phyloP scores from a whole-genome alignment of 305 asterid genomes.

The Fraxinus floribunda region DNA sequence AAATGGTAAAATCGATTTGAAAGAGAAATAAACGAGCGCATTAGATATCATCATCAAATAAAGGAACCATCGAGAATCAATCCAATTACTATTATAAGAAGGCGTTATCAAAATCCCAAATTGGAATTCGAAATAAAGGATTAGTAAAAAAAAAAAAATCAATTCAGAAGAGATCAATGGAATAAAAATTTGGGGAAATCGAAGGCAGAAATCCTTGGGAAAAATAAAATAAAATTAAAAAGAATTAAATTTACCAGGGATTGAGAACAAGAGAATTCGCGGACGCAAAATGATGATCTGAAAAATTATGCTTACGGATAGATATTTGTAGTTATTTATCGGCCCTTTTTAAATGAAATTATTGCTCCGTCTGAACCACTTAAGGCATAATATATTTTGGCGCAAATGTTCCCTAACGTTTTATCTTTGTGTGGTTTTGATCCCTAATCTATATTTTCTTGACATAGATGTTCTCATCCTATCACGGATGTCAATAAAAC shows the following conservation, averaged over 20 bases:
- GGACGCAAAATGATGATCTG: neutral
- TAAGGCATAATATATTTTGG: neutral
- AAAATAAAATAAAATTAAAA: neutral
- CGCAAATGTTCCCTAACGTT: neutral
- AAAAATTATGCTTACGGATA: neutral
- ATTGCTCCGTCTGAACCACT: neutral
- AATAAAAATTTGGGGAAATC: neutral
- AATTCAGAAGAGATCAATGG: neutral
- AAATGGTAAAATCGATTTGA: neutral
- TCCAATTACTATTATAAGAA: neutral
- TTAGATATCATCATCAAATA: neutral
- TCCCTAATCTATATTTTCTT: neutral
- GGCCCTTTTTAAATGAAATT: neutral
- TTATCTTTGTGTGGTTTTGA: neutral
- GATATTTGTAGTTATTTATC: neutral
- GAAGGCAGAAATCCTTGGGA: neutral
- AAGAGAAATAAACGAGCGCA: neutral
- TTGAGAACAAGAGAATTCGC: neutral
- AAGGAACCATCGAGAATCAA: neutral
- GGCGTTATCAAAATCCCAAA: neutral
- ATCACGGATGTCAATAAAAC: no score
- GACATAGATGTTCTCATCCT: neutral
- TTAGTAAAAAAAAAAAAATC: neutral
- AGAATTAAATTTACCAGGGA: neutral
- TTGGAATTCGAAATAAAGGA: neutral